Base-by-base conservation (phyloP, 2,329 filamentous ascomycete genomes). In the Colletotrichum noveboracense region DNA sequence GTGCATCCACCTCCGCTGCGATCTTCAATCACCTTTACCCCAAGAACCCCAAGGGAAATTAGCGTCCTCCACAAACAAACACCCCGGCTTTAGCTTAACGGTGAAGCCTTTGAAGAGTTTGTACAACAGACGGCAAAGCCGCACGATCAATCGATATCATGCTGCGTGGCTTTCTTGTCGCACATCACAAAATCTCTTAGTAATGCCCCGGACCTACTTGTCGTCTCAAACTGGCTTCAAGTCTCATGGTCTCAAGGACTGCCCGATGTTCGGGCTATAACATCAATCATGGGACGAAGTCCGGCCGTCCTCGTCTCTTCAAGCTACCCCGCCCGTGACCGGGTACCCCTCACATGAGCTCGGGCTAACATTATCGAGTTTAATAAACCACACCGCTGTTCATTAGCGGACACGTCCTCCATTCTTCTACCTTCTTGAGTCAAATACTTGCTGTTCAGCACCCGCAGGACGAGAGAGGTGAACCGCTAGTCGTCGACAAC, bases 41-140 rank as follows among this genome's bases (percentile, higher is more conserved):
- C 43, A 52, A 52, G 43, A 52, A 24, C 43, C 43, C 43, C 43
- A 21, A 5, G 43, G 43, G 43, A 52, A 21, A 52, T 52, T 52
- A 52, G 43, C 43, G 43, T 52, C 43, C n/a, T 24, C 43, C 43
- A 52, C 43, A 52, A 7, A 52, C 1, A 52, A 52, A 52, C 10
- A 24, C 2, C n/a, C 43, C 43, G 6, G 43, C 43, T 13, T 21
- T 21, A 52, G 43, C 43, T 52, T 0, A 52, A 52, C 43, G 43
- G 43, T 52, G 43, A 52, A 21, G 43, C 4, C n/a, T 52, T 52
- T 52, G 10, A 52, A 1, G 0, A 3, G n/a, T 52, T 52, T 1
- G 0, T 21, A 21, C n/a, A 0, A 52, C 38, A 21, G 1, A 5
- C 2, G n/a, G 43, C 43, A 21, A 48, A n/a, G 9, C 9, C 9